Base-by-base conservation (phyloP, 2,329 filamentous ascomycete genomes). In the Truncatella angustata region DNA sequence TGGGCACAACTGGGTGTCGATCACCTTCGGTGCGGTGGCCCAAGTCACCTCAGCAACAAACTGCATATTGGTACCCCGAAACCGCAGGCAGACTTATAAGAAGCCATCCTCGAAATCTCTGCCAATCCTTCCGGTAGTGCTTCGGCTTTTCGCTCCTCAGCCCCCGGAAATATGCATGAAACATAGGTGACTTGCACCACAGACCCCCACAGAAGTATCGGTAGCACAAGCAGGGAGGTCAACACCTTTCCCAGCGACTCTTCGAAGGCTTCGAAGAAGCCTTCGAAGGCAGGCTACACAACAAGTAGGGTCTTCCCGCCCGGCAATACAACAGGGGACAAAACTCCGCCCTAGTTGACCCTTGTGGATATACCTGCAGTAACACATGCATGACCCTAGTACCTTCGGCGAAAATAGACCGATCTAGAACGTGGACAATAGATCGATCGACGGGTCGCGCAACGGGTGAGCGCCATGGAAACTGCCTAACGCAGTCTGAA, bases 321-420 rank as follows among this genome's bases (percentile, higher is more conserved):
- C 36, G 12, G 36, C 36, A n/a, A 6, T n/a, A 9, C 16, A n/a
- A 20, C 36, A 39, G 36, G 36, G 36, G 16, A 9, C 36, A 9
- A 16, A 39, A 7, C 10, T 39, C 18, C 10, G 10, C 18, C 36
- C 18, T 12, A 39, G 36, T 34, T 24, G 20, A 21, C n/a, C 20
- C 39, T n/a, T 51, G 32, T 43, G 50, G 40, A 52, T 52, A 20
- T 47, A n/a, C n/a, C n/a, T n/a, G n/a, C n/a, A n/a, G n/a, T n/a
- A n/a, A n/a, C n/a, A n/a, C 34, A 48, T 52, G 50, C 42, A 47
- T 52, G 50, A 47, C 50, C 43, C 43, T 20, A 16, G 42, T 35
- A 35, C 21, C 50, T 30, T 28, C 10, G 34, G 45, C 30, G 12
- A 5, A 6, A 21, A 24, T 36, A 24, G 50, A 52, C 43, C 50